These are phyloP conservation scores for Saccharomycopsis fibuligera DNA, from an alignment of 805 yeast genomes.

Conservation along the genomic window DNA sequence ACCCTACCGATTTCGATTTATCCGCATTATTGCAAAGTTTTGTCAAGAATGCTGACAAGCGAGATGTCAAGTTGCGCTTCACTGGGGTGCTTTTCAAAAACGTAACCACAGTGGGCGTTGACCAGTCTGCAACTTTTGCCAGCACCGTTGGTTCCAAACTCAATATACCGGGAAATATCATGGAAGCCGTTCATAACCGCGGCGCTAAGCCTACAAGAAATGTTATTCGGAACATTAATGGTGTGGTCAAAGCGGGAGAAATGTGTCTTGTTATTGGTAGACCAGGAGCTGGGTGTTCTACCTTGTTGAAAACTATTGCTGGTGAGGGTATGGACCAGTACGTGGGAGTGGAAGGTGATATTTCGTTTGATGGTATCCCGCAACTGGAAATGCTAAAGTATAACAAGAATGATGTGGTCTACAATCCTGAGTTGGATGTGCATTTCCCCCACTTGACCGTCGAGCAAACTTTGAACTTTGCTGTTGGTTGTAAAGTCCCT, in stretches of 20 bases:
- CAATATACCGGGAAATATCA: constrained; percentile 16
- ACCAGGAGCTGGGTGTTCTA: constrained; percentile 64
- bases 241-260: constrained; percentile 44
- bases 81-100: constrained; percentile 39
- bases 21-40: constrained; percentile 32
- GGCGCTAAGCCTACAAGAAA: constrained; percentile 27
- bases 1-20: constrained; percentile 39
- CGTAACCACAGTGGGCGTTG: constrained; percentile 41
- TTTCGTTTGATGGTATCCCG: constrained; percentile 44
- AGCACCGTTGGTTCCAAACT: constrained; percentile 34
- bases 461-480: constrained; percentile 45
- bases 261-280: constrained; percentile 48
- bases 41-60: constrained; percentile 25
- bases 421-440: constrained; percentile 45
- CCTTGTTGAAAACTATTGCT: constrained; percentile 41
- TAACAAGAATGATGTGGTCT: constrained; percentile 44
- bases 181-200: constrained; percentile 22
- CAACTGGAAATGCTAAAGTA: constrained; percentile 41
- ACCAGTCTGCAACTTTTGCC: constrained; percentile 47
- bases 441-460: constrained; percentile 49
- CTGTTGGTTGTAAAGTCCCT: constrained; percentile 44
- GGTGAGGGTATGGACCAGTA: constrained; percentile 37
- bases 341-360: constrained; percentile 32
- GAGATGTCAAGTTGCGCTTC: constrained; percentile 23
- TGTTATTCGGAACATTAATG: constrained; percentile 36